Conservation (phyloP, 352 stramenopile genomes). For the Phytophthora cactorum region DNA sequence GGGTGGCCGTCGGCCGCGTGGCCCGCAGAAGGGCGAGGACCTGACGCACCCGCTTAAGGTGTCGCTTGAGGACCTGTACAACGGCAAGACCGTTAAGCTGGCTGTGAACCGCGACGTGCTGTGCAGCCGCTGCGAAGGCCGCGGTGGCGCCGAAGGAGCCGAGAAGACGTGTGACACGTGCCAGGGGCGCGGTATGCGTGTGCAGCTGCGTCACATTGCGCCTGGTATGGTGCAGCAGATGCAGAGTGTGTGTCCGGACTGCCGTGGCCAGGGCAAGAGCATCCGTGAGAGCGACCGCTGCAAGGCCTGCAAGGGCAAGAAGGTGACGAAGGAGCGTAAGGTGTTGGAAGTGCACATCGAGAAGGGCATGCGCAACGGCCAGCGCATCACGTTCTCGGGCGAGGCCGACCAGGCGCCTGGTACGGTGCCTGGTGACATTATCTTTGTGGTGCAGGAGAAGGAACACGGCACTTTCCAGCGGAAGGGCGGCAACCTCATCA, state of each 20-base stretch:
- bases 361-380: constrained; percentile 97
- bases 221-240: constrained; percentile 99
- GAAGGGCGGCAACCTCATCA: constrained; percentile 97
- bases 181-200: constrained; percentile 94
- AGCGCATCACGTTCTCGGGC: constrained; percentile 97
- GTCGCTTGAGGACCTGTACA: constrained; percentile 99
- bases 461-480: constrained; percentile 96
- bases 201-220: constrained; percentile 97
- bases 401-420: constrained; percentile 97
- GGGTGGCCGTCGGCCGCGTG: constrained; percentile 60
- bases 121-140: constrained; percentile 87
- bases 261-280: constrained; percentile 94
- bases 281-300: constrained; percentile 95
- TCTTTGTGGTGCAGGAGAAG: constrained; percentile 99
- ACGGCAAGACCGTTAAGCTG: constrained; percentile 98
- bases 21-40: constrained; percentile 96
- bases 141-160: constrained; percentile 93
- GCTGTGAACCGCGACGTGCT: constrained; percentile 96
- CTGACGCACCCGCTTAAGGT: constrained; percentile 96
- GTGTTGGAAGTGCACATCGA: constrained; percentile 99
- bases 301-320: constrained; percentile 94
- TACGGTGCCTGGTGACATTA: constrained; percentile 92
- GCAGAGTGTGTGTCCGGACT: constrained; percentile 94
- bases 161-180: constrained; percentile 95
- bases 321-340: constrained; percentile 97